Evolutionary conservation across 2,329 filamentous ascomycete genomes (phyloP).

Genomic region (Trichoderma asperellum): DNA sequence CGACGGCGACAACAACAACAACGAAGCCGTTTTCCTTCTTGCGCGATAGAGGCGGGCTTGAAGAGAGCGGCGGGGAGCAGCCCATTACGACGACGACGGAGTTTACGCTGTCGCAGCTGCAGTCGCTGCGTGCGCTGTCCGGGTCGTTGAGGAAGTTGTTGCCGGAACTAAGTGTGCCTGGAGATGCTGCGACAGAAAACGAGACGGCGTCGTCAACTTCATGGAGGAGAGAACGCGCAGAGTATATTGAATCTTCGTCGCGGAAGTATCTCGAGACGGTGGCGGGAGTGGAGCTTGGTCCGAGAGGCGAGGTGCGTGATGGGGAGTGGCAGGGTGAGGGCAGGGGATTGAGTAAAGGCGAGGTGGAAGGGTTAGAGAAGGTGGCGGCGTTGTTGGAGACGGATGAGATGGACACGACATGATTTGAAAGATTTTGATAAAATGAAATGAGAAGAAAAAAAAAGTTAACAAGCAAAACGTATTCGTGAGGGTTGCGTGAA

Average conservation of each 20-base stretch:
- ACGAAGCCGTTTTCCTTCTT: slow-evolving; percentile 58
- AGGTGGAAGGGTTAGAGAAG: slow-evolving; percentile 62
- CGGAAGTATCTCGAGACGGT: slow-evolving; percentile 73
- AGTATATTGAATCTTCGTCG: slow-evolving; percentile 83
- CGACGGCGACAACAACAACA: slow-evolving; percentile 13
- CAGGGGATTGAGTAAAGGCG: slow-evolving; percentile 52
- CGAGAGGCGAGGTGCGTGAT: slow-evolving; percentile 64
- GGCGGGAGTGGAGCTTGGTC: slow-evolving; percentile 67
- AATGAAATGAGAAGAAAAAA: background rate
- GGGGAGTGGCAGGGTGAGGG: slow-evolving; percentile 66
- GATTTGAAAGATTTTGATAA: background rate
- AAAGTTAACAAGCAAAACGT: background rate
- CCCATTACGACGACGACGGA: slow-evolving; percentile 72
- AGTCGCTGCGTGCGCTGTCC: slow-evolving; percentile 71
- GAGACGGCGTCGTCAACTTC: slow-evolving; percentile 45
- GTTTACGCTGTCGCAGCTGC: slow-evolving; percentile 83
- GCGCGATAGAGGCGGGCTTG: slow-evolving; percentile 55
- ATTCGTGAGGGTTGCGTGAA: background rate
- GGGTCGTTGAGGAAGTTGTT: slow-evolving; percentile 64
- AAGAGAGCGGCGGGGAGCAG: slow-evolving; percentile 54
- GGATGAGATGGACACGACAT: slow-evolving; percentile 39
- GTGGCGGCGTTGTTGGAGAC: slow-evolving; percentile 46
- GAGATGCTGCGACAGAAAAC: slow-evolving; percentile 36
- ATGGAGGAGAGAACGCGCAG: slow-evolving; percentile 71
- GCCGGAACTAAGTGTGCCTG: slow-evolving; percentile 57